Percentiles rank a stretch among this genome's conserved stretches.
Evolutionary conservation across 2,329 filamentous ascomycete species (phyloP).

Genomic region (Ramularia endophylla): DNA sequence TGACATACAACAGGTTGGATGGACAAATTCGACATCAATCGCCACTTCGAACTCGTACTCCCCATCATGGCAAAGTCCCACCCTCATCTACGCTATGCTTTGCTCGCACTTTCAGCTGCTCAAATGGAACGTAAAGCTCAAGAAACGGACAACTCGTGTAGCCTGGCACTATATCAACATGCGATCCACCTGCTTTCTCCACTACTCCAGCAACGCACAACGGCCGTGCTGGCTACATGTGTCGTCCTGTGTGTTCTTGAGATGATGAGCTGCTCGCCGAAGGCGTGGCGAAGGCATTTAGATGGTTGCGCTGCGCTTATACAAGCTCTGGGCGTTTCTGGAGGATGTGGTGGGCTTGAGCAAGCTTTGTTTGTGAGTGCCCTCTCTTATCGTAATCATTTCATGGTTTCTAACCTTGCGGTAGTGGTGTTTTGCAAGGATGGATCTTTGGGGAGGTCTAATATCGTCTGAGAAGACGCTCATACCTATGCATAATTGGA

Average conservation of each 20-base stretch:
- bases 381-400: no score
- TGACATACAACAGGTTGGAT: slow-evolving; percentile 41
- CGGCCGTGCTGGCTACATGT: slow-evolving; percentile 43
- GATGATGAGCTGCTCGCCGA: slow-evolving; percentile 44
- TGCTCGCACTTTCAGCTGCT: slow-evolving; percentile 50
- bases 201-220: slow-evolving; percentile 39
- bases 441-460: slow-evolving; percentile 52
- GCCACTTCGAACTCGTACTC: slow-evolving; percentile 48
- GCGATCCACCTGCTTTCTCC: slow-evolving; percentile 43
- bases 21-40: slow-evolving; percentile 52
- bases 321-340: slow-evolving; percentile 46
- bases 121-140: slow-evolving; percentile 49
- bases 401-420: no score
- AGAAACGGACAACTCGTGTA: slow-evolving; percentile 42
- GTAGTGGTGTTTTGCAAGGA: slow-evolving; percentile 51
- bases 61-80: slow-evolving; percentile 45
- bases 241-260: slow-evolving; percentile 45
- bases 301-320: slow-evolving; percentile 53
- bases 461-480: slow-evolving; percentile 49
- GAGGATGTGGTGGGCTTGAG: slow-evolving; percentile 46
- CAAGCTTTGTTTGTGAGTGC: slow-evolving; percentile 44
- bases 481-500: slow-evolving; percentile 47
- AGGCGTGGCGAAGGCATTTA: slow-evolving; percentile 51
- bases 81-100: slow-evolving; percentile 43
- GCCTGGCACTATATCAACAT: slow-evolving; percentile 50